These are phyloP conservation scores for Nothopassalora personata DNA, from an alignment of 2,329 filamentous ascomycete genomes.

Conservation along the genomic window DNA sequence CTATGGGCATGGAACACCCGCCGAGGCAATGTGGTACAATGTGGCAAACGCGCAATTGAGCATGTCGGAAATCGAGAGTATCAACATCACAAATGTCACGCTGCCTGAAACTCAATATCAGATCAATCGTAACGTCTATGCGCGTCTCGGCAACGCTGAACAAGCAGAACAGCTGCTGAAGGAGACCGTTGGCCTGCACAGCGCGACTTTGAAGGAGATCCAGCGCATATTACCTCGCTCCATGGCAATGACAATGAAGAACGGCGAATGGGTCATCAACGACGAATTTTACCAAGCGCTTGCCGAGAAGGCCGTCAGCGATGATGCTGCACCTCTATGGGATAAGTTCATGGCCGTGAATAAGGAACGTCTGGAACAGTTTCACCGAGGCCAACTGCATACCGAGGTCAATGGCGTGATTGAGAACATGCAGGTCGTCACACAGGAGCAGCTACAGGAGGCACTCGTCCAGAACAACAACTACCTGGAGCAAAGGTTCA, in stretches of 20 bases:
- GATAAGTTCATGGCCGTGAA: constrained; percentile 31
- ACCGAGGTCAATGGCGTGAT: constrained; percentile 9
- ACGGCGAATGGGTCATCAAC: constrained; percentile 52
- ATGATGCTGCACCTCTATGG: constrained; percentile 38
- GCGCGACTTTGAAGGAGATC: constrained; percentile 6
- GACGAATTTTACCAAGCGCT: constrained; percentile 63
- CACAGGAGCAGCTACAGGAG: constrained; percentile 13
- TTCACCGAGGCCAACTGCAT: constrained; percentile 34
- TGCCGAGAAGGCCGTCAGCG: constrained; percentile 45
- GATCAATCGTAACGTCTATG: constrained; percentile 10
- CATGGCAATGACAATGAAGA: constrained; percentile 8
- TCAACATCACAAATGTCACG: not conserved
- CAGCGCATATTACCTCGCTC: constrained; percentile 5
- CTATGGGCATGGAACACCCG: not conserved
- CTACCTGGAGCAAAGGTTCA: constrained; percentile 12
- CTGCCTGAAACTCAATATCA: not conserved
- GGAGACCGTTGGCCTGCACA: not conserved
- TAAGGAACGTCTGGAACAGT: constrained; percentile 31
- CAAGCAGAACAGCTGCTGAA: not conserved
- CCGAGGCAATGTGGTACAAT: not conserved
- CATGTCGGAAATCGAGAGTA: not conserved
- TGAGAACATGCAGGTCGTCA: constrained; percentile 15
- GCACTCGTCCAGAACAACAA: constrained; percentile 4
- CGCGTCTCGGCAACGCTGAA: constrained; percentile 5
- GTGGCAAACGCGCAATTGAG: not conserved